Evolutionary conservation across 2,329 filamentous ascomycete species (phyloP).

Genomic region (Xylogone sp.): DNA sequence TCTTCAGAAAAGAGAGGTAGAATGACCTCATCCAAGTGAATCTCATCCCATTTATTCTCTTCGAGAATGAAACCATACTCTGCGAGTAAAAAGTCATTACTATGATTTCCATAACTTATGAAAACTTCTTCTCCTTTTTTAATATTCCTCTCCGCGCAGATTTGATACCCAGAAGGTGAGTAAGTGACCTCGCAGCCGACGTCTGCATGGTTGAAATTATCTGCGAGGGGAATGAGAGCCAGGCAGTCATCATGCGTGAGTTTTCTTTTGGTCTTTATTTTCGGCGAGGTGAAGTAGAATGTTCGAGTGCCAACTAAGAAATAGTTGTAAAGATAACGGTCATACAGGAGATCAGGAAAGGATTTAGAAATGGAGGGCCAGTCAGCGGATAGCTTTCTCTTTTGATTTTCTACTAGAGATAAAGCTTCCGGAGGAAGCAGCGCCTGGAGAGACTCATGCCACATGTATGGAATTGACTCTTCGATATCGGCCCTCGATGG

Average conservation of each 20-base stretch:
- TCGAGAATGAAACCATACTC: slow-evolving; percentile 48
- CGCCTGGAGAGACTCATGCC: slow-evolving; percentile 38
- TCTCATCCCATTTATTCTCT: slow-evolving; percentile 25
- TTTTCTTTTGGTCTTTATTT: slow-evolving; percentile 7
- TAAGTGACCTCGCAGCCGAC: slow-evolving; percentile 49
- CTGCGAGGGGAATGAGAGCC: slow-evolving; percentile 67
- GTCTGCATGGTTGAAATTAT: slow-evolving; percentile 62
- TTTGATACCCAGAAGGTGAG: slow-evolving; percentile 46
- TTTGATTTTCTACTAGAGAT: slow-evolving; percentile 51
- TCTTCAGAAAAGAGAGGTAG: slow-evolving; percentile 16
- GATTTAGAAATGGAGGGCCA: slow-evolving; percentile 40
- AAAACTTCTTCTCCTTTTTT: slow-evolving; percentile 59
- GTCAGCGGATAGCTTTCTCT: slow-evolving; percentile 45
- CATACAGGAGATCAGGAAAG: slow-evolving; percentile 34
- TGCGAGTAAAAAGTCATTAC: slow-evolving; percentile 67
- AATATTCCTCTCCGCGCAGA: slow-evolving; percentile 49
- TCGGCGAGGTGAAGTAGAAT: slow-evolving; percentile 47
- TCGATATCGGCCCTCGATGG: slow-evolving; percentile 59
- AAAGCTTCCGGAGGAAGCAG: slow-evolving; percentile 42
- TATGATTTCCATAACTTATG: slow-evolving; percentile 67
- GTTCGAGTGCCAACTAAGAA: slow-evolving; percentile 59
- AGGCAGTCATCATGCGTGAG: slow-evolving; percentile 53
- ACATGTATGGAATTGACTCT: slow-evolving; percentile 53
- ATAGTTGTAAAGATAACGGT: slow-evolving; percentile 52
- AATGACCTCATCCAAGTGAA: slow-evolving; percentile 24